Evolutionary conservation across 768 basidiomycete genomes (phyloP).

Genomic region (Rhizopogon rudus): DNA sequence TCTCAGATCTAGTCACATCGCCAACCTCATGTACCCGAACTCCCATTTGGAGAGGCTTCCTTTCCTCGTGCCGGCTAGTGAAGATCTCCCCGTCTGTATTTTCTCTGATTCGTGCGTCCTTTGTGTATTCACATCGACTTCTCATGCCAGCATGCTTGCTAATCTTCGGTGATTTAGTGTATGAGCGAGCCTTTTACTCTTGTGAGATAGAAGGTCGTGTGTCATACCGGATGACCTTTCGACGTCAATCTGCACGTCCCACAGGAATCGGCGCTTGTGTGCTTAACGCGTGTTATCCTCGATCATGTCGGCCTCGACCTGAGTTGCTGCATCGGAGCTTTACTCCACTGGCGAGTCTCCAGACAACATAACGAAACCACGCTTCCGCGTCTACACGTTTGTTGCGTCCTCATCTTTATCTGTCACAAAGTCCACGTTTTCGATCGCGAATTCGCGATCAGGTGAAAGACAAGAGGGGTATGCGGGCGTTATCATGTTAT

Average conservation of each 20-base stretch:
- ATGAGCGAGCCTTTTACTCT: slow-evolving; percentile 14
- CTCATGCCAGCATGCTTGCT: slow-evolving; percentile 17
- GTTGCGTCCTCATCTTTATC: slow-evolving; percentile 66
- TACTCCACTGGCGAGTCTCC: slow-evolving; percentile 69
- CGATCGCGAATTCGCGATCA: slow-evolving; percentile 51
- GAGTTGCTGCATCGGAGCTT: slow-evolving; percentile 51
- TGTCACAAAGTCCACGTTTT: slow-evolving; percentile 78
- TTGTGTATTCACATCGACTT: slow-evolving; percentile 22
- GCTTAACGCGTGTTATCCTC: slow-evolving; percentile 59
- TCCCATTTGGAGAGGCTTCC: slow-evolving; percentile 55
- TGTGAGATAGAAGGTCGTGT: slow-evolving; percentile 21
- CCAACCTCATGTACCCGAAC: slow-evolving; percentile 47
- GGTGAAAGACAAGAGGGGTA: slow-evolving; percentile 39
- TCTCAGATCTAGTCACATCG: slow-evolving; percentile 41
- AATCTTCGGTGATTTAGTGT: slow-evolving; percentile 23
- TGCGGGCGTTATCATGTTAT: slow-evolving; percentile 41
- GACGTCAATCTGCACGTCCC: slow-evolving; percentile 29
- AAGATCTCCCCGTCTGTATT: slow-evolving; percentile 21
- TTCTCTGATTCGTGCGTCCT: slow-evolving; percentile 27
- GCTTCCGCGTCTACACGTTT: slow-evolving; percentile 70
- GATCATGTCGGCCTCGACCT: slow-evolving; percentile 60
- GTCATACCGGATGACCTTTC: slow-evolving; percentile 20
- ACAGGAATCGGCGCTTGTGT: slow-evolving; percentile 47
- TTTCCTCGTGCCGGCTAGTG: slow-evolving; percentile 25
- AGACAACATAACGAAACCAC: slow-evolving; percentile 51